phyloP scores from a whole-genome alignment of 140 eudicot genomes.

The Cichorium intybus region DNA sequence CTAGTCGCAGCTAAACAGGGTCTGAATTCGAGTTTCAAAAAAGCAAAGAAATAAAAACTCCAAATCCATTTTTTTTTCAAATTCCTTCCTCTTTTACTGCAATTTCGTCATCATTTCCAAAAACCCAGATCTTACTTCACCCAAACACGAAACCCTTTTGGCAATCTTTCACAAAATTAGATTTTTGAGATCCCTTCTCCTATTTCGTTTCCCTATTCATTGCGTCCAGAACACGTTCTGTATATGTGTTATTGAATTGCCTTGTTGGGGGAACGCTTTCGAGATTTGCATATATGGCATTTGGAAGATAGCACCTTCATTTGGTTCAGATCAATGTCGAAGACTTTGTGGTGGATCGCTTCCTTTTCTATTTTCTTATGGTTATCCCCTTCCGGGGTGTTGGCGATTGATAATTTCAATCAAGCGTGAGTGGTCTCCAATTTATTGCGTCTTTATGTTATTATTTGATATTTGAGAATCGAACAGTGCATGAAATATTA shows the following conservation, averaged over 20 bases:
- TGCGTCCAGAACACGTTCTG: slow-evolving; percentile 2
- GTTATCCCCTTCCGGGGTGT: slow-evolving; percentile 41
- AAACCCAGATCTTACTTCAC: slow-evolving; percentile 43
- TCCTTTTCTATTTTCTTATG: slow-evolving; percentile 24
- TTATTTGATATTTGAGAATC: neutral
- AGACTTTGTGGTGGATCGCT: slow-evolving; percentile 36
- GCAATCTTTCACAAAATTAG: slow-evolving; percentile 13
- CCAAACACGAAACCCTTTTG: slow-evolving; percentile 18
- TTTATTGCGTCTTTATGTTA: neutral
- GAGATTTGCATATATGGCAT: slow-evolving; percentile 30
- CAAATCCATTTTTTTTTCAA: neutral
- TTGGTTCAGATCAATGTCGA: slow-evolving; percentile 49
- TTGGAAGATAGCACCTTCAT: slow-evolving; percentile 21
- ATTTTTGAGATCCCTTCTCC: slow-evolving; percentile 28
- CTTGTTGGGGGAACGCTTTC: slow-evolving; percentile 10
- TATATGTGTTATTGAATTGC: neutral
- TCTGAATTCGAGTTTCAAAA: slow-evolving; percentile 1
- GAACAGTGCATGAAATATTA: neutral
- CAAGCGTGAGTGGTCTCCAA: slow-evolving; percentile 64
- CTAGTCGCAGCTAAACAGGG: neutral
- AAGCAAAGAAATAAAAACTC: neutral
- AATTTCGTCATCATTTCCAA: slow-evolving; percentile 20
- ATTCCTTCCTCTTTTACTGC: neutral
- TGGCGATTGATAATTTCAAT: slow-evolving; percentile 55
- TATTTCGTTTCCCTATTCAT: slow-evolving; percentile 6